Evolutionary conservation across 208 protist genomes (phyloP), one percentile per base, ranked within the genome.

Genomic region (Leishmania gerbilli): DNA sequence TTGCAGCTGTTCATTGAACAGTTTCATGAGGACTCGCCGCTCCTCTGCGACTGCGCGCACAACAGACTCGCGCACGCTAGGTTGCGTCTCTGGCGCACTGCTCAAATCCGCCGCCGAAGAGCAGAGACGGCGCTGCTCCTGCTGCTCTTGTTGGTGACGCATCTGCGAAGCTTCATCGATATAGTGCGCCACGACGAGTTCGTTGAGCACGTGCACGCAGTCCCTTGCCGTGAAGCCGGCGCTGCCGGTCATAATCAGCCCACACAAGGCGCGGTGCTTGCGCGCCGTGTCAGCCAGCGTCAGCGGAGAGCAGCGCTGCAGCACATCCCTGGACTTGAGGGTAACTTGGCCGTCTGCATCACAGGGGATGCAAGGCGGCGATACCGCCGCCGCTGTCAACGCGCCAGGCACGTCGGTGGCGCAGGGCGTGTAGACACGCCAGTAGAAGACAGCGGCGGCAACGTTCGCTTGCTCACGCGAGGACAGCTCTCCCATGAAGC

Each of bases 141-240:
- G 71, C 71, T 56, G 71, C 49, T 40, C 51, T 42, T 76, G 47
- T 7, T n/a, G 49, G 27, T 60, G 3, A 6, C 5, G 49, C 5
- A 60, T 7, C 68, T 72, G 68, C 68, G 9, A 15, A 53, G 68
- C 37, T 24, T 3, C 6, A 49, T 72, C 68, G 15, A n/a, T n/a
- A 27, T 76, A 60, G 40, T 85, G 74, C 1, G 84, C 69, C 17
- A 85, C 64, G 2, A 85, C 83, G 2, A 88, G 79, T 75, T 92
- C 91, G 55, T 92, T 92, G 31, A 93, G 71, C 40, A 95, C 85
- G 69, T 91, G 79, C 45, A 92, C 56, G 3, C 60, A 62, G 71
- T 95, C 89, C 55, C 87, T 76, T 27, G 79, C 75, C 74, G 86
- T 90, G 67, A 86, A 85, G 56, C 15, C n/a, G 13, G 80, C 31